Conservation (phyloP, 1,284 basidiomycete genomes). For the Cryptococcus maquisensis region DNA sequence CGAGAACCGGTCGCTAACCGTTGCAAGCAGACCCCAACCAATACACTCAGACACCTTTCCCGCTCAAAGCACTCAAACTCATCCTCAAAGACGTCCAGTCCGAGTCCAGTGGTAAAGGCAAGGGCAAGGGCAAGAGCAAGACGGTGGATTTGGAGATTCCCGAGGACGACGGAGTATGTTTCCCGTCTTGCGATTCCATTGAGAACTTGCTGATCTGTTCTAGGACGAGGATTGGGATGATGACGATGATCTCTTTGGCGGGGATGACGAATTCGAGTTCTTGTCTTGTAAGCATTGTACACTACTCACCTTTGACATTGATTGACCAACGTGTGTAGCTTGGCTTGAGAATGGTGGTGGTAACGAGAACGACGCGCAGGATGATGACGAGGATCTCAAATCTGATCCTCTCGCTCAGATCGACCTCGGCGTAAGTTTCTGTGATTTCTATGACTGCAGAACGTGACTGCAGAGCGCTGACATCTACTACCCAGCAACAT, state of each 20-base stretch:
- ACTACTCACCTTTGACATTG: background rate
- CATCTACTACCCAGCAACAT: conserved; percentile 21
- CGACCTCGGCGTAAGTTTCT: conserved; percentile 68
- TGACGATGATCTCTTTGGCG: conserved; percentile 56
- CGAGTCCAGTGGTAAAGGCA: conserved; percentile 58
- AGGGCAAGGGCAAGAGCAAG: conserved; percentile 55
- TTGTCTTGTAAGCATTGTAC: conserved; percentile 45
- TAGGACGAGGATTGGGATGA: conserved; percentile 86
- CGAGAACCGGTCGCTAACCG: too few relatives aligned
- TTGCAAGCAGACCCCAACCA: conserved; percentile 65
- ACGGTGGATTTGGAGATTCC: conserved; percentile 54
- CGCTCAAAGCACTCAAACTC: conserved; percentile 84
- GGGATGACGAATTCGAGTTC: conserved; percentile 48
- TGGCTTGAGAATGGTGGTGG: conserved; percentile 63
- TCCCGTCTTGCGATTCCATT: background rate
- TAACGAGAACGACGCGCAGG: conserved; percentile 62
- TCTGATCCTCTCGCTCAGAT: conserved; percentile 82
- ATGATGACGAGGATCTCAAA: conserved; percentile 85
- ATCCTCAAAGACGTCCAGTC: conserved; percentile 73
- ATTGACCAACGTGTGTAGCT: conserved; percentile 27
- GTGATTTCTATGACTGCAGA: background rate
- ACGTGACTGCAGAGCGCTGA: background rate
- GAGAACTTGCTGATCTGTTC: background rate
- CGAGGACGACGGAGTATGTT: conserved; percentile 60
- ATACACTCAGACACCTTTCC: conserved; percentile 81